phyloP scores from a whole-genome alignment of 495 filamentous ascomycete species.

The Lepraria neglecta region DNA sequence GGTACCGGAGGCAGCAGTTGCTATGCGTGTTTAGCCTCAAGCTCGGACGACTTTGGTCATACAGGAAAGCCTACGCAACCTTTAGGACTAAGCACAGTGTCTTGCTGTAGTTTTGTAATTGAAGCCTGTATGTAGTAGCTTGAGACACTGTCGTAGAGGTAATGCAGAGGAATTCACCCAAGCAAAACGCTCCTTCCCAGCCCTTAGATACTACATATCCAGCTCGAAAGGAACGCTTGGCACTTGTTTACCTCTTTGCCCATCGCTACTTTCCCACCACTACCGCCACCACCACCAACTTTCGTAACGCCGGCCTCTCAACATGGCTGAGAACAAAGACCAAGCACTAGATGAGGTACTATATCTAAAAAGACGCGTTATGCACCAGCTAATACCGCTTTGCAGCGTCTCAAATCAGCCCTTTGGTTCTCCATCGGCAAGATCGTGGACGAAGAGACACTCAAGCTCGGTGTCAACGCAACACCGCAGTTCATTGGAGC shows the following conservation, averaged over 20 bases:
- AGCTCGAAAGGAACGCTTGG: conserved; percentile 8
- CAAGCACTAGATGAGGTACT: conserved; percentile 39
- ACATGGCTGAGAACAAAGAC: conserved; percentile 39
- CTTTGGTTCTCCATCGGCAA: conserved; percentile 90
- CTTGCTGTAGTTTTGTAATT: neutral
- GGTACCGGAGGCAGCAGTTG: neutral
- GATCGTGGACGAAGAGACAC: conserved; percentile 79
- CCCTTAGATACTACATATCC: neutral
- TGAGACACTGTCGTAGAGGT: too few species aligned
- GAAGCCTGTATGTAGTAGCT: neutral
- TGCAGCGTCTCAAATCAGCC: conserved; percentile 79
- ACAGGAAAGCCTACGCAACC: neutral
- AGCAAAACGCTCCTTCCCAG: neutral
- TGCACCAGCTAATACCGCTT: neutral
- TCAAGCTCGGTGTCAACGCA: conserved; percentile 70
- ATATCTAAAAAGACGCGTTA: neutral
- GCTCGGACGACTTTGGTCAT: neutral
- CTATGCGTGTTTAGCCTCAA: neutral
- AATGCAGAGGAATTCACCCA: too few species aligned
- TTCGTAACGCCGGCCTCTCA: neutral
- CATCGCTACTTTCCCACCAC: neutral
- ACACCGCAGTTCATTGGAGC: conserved; percentile 94
- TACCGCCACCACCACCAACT: neutral
- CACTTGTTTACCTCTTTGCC: neutral
- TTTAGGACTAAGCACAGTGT: neutral